Percentiles rank a stretch among this genome's conserved stretches.
phyloP scores from a whole-genome alignment of 2,329 filamentous ascomycete genomes.

The Ascochyta viciae-villosae region DNA sequence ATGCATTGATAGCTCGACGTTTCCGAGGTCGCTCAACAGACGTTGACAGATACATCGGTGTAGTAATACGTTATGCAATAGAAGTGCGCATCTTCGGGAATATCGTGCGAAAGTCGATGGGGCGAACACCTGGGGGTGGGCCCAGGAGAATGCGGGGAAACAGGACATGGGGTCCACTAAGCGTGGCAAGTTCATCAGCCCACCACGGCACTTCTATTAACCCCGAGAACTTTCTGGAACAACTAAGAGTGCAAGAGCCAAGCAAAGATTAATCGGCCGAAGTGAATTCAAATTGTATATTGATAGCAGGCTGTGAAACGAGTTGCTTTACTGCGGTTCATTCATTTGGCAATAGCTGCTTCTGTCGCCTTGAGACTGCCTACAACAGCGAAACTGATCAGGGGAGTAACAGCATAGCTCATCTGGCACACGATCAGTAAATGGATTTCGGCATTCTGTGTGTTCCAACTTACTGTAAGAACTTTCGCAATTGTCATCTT shows the following conservation, averaged over 20 bases:
- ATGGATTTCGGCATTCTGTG: neutral
- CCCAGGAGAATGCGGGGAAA: slow-evolving; percentile 12
- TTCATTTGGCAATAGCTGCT: too few relatives aligned
- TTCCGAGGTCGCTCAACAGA: slow-evolving; percentile 34
- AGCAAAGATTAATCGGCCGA: too few relatives aligned
- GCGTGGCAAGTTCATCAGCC: neutral
- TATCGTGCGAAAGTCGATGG: slow-evolving; percentile 9
- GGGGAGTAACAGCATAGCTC: neutral
- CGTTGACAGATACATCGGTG: slow-evolving; percentile 1
- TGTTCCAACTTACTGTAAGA: neutral
- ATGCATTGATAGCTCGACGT: slow-evolving; percentile 45
- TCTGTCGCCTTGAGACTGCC: neutral
- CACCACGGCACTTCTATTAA: neutral
- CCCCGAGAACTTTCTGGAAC: neutral
- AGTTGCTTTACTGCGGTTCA: too few relatives aligned
- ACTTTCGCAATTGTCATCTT: slow-evolving; percentile 27
- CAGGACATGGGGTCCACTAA: neutral
- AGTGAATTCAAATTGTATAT: too few relatives aligned
- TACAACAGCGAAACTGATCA: neutral
- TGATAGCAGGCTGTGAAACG: too few relatives aligned
- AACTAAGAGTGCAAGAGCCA: neutral
- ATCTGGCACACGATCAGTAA: neutral
- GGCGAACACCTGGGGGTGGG: slow-evolving; percentile 1
- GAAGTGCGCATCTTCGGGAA: slow-evolving; percentile 7
- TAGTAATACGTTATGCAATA: neutral